Evolutionary conservation across 2,329 filamentous ascomycete genomes (phyloP).

Genomic region (Orbilia quercus): DNA sequence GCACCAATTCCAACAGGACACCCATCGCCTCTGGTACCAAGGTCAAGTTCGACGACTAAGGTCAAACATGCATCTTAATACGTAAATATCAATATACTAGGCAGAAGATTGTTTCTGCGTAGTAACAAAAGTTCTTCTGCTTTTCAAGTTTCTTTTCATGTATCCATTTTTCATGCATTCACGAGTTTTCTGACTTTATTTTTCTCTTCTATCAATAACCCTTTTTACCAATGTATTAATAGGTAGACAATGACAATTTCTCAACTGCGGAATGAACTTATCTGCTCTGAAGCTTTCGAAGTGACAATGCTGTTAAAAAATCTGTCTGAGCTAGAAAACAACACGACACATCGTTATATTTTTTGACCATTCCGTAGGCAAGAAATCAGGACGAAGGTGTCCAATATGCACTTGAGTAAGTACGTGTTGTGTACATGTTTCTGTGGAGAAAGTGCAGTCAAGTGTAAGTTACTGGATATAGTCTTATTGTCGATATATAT

Average conservation of each 20-base stretch:
- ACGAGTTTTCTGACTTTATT: slow-evolving; percentile 11
- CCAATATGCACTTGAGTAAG: no score
- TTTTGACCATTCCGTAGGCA: no score
- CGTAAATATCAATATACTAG: neutral
- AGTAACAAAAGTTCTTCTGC: slow-evolving; percentile 46
- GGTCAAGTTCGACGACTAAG: slow-evolving; percentile 64
- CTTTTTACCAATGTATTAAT: slow-evolving; percentile 48
- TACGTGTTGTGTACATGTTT: no score
- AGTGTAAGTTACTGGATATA: no score
- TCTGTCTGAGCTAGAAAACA: no score
- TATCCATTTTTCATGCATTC: neutral
- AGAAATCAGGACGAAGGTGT: no score
- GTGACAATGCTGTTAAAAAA: no score
- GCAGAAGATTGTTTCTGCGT: slow-evolving; percentile 4
- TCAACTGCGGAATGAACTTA: no score
- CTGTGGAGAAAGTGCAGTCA: no score
- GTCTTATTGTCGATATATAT: no score
- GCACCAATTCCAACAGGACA: slow-evolving; percentile 59
- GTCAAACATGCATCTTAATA: neutral
- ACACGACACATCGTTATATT: no score
- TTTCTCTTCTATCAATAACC: slow-evolving; percentile 18
- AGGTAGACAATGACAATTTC: slow-evolving; percentile 46
- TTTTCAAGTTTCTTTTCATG: slow-evolving; percentile 7
- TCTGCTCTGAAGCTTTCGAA: no score
- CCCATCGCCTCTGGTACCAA: slow-evolving; percentile 64